Conservation (phyloP, 1,284 basidiomycete species). For the Ganoderma sp. region DNA sequence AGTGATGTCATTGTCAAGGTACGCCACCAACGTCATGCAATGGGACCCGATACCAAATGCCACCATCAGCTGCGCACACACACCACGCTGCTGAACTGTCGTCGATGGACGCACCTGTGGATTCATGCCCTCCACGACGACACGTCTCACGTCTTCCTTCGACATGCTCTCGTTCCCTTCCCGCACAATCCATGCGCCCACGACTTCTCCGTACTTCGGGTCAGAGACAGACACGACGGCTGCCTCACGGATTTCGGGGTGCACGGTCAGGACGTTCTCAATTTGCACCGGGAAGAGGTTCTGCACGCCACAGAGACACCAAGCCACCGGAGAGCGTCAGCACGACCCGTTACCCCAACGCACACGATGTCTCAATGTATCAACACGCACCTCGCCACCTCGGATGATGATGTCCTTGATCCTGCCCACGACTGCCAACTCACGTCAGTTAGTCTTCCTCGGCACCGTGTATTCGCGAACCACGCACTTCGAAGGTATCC, state of each 20-base stretch:
- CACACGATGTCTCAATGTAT: neutral
- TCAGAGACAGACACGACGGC: conserved; percentile 81
- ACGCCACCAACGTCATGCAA: conserved; percentile 1
- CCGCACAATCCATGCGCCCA: conserved; percentile 77
- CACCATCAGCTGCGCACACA: neutral
- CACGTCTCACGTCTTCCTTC: conserved; percentile 55
- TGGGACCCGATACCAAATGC: neutral
- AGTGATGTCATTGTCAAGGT: conserved; percentile 12
- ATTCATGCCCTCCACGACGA: conserved; percentile 68
- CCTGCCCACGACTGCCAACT: conserved; percentile 69
- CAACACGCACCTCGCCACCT: conserved; percentile 70
- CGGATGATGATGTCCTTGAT: conserved; percentile 90
- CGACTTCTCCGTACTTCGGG: conserved; percentile 73
- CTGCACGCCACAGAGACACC: conserved; percentile 40
- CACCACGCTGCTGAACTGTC: neutral
- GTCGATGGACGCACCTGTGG: conserved; percentile 62
- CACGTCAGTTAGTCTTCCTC: neutral
- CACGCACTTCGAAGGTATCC: conserved; percentile 75
- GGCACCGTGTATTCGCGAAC: neutral
- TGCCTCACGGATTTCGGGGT: conserved; percentile 71
- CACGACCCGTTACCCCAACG: neutral
- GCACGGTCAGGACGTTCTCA: conserved; percentile 74
- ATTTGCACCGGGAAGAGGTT: conserved; percentile 88
- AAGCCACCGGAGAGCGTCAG: neutral
- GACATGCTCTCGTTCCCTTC: conserved; percentile 49